Evolutionary conservation across 1,284 basidiomycete species (phyloP), one percentile per base, ranked within the genome.

Genomic region (Marasmius oreades): DNA sequence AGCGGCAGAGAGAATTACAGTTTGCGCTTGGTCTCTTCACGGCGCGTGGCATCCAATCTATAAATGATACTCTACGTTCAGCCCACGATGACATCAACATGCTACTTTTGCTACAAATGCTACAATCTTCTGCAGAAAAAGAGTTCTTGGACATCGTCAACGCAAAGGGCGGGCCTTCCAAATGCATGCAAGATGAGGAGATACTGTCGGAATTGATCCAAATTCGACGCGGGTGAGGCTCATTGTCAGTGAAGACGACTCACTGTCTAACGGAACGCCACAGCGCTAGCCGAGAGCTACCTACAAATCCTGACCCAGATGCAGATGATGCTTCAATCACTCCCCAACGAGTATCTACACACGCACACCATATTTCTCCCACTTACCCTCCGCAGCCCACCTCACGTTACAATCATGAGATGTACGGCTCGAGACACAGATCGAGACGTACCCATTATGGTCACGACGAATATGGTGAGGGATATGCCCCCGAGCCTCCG

Each of bases 1-100:
- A 59, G 10, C 57, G 62, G 10, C 57, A 48, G 5, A 59, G 57
- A n/a, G 62, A 64, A 12, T 44, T 64, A 2, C 24, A 56, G 7
- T 43, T 62, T 18, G 57, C 59, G 7, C 34, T 64, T 2, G 24
- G 24, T 20, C 59, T 64, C n/a, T 61, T 62, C 51, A 64, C 59
- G 0, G 50, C 56, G 0, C 46, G 60, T 16, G 56, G 55, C 6
- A 44, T 62, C 5, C 56, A 60, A 26, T 51, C 24, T 12, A 26
- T 42, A 7, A 28, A 52, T 10, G 42, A 51, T 11, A 24, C 28
- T 18, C 16, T 50, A 31, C n/a, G 31, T 8, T 28, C 47, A 10
- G 31, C 26, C 8, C 47, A 50, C 14, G 47, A 50, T 5, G 31
- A 50, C n/a, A 18, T 50, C 8, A 31, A n/a, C n/a, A 50, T 50